Base-by-base conservation (phyloP, 1,284 basidiomycete species). In the Laetiporus sulphureus region DNA sequence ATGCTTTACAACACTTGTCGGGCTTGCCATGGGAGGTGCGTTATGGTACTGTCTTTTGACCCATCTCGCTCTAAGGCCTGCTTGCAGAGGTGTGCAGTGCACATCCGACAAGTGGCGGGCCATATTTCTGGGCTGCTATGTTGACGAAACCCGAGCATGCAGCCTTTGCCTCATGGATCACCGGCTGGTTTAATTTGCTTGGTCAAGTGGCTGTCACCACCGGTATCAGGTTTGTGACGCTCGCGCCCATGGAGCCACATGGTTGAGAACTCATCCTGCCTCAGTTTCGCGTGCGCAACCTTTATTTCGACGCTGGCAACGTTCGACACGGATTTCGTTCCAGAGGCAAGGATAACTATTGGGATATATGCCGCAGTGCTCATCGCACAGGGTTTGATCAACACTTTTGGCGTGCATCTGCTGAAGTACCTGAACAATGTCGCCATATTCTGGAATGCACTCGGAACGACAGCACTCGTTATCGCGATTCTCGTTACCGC, bases 191-290 rank as follows among this genome's bases (percentile, higher is more conserved):
- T 63, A 88, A 88, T 57, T 63, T 87, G 12, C 66, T 84, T 3
- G 82, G 82, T 2, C 83, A 86, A 60, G 83, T 86, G 0, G 83
- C 83, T 1, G 77, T 86, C 5, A 87, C 83, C 0, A 84, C 82
- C 10, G 82, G 83, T 22, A 84, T 84, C 55, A 77, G 73, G 76
- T 78, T 36, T 4, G 46, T 36, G 18, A 20, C 15, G 2, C 24
- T 20, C 18, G 27, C 34, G 6, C 16, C 16, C 5, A 36, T 4
- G 6, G 13, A 13, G 19, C 18, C 21, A 13, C 18, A 11, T 13
- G 4, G 13, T n/a, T n/a, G n/a, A n/a, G n/a, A 20, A 31, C 5
- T 20, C 36, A n/a, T 16, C 4, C 15, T n/a, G 12, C 3, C 4
- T 0, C 40, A 82, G 80, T 43, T 87, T 79, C 48, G 84, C 72